Percentiles rank a stretch among this genome's conserved stretches.
Conservation (phyloP, 345 rosid species). For the Ceriops zippeliana region DNA sequence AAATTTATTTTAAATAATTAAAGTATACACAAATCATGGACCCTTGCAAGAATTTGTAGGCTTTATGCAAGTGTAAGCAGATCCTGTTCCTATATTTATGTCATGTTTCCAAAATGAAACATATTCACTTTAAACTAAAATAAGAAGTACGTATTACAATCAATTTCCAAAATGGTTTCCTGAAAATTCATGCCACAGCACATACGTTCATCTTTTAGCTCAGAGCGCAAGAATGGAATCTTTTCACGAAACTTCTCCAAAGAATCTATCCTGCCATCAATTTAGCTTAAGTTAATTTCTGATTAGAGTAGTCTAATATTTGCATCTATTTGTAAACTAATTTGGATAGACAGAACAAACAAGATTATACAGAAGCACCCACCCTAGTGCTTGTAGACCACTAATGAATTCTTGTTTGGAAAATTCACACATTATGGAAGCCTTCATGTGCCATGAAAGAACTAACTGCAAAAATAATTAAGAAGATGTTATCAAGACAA, state of each 20-base stretch:
- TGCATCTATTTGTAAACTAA: background rate
- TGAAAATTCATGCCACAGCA: constrained; percentile 12
- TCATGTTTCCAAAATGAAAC: background rate
- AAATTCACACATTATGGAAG: constrained; percentile 95
- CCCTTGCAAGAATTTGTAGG: too few relatives aligned
- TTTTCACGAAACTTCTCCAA: constrained; percentile 75
- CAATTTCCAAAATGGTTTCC: background rate
- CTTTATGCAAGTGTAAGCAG: too few relatives aligned
- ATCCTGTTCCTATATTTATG: too few relatives aligned
- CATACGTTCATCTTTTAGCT: constrained; percentile 95
- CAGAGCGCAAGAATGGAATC: constrained; percentile 79
- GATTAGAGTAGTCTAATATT: constrained; percentile 9
- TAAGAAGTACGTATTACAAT: background rate
- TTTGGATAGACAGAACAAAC: background rate
- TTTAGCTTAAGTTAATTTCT: constrained; percentile 21
- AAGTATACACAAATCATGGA: too few relatives aligned
- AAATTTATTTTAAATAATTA: too few relatives aligned
- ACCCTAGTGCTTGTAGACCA: constrained; percentile 89
- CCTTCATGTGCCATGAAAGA: constrained; percentile 99
- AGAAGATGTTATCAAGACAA: constrained; percentile 3
- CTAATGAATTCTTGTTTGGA: constrained; percentile 81
- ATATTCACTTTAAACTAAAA: constrained; percentile 4
- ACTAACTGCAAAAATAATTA: constrained; percentile 58
- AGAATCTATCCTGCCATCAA: constrained; percentile 81
- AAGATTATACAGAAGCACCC: constrained; percentile 17